phyloP scores from a whole-genome alignment of 2,329 filamentous ascomycete species.

The Fusarium albosuccineum region DNA sequence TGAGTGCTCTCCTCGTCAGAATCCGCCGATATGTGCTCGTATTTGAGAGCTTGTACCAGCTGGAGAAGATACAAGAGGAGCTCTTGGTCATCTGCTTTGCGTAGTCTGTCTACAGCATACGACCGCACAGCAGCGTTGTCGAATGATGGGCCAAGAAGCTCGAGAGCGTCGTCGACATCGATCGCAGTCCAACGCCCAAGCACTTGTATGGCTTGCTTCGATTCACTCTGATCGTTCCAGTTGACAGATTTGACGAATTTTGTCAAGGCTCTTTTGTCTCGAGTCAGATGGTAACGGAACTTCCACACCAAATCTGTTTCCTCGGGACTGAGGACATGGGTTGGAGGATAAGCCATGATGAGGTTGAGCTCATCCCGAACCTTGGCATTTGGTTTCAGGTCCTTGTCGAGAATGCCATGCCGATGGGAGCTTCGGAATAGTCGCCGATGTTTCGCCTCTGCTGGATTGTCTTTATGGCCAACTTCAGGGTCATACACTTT shows the following conservation, averaged over 20 bases:
- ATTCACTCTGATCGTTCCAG: constrained; percentile 88
- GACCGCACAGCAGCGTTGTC: constrained; percentile 89
- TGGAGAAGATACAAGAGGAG: constrained; percentile 92
- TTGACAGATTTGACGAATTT: constrained; percentile 99
- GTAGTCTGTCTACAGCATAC: constrained; percentile 91
- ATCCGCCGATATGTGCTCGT: constrained; percentile 80
- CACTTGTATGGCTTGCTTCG: constrained; percentile 89
- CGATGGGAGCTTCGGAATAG: constrained; percentile 90
- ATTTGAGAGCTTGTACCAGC: constrained; percentile 95
- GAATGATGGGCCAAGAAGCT: constrained; percentile 92
- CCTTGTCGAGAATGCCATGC: constrained; percentile 93
- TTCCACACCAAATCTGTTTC: constrained; percentile 98
- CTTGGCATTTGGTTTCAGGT: constrained; percentile 95
- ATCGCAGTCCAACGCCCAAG: constrained; percentile 96
- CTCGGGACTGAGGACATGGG: constrained; percentile 86
- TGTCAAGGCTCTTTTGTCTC: constrained; percentile 91
- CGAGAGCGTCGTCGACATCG: constrained; percentile 95
- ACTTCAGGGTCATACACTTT: constrained; percentile 95
- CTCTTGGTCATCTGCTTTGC: constrained; percentile 93
- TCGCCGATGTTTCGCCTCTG: constrained; percentile 92
- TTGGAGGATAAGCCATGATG: constrained; percentile 93
- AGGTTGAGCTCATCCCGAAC: constrained; percentile 92
- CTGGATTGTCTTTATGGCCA: constrained; percentile 89
- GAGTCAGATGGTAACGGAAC: constrained; percentile 92
- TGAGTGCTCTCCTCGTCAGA: constrained; percentile 68